phyloP scores from a whole-genome alignment of 1,139 yeast species.

The Saccharomyces hybrid region DNA sequence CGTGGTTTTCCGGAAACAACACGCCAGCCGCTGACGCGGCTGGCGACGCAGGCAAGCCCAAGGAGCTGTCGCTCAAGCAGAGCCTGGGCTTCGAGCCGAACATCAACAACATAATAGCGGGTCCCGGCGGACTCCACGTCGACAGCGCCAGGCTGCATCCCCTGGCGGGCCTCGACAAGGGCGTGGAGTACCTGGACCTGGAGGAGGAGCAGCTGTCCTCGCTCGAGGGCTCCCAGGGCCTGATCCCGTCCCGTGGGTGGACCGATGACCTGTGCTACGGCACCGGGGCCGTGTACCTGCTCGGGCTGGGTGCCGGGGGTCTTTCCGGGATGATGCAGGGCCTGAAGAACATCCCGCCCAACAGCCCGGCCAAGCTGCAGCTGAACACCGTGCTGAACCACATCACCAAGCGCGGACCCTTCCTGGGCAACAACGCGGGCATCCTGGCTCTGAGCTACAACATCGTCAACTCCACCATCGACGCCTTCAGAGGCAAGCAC shows the following conservation, averaged over 20 bases:
- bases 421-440: slow-evolving; percentile 90
- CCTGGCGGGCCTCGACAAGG: slow-evolving; percentile 83
- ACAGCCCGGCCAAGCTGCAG: slow-evolving; percentile 66
- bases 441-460: slow-evolving; percentile 86
- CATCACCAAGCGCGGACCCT: slow-evolving; percentile 92
- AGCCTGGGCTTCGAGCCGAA: slow-evolving; percentile 1
- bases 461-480: slow-evolving; percentile 71
- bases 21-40: slow-evolving; percentile 24
- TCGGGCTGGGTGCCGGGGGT: slow-evolving; percentile 82
- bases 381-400: slow-evolving; percentile 85
- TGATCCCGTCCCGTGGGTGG: slow-evolving; percentile 94
- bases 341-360: slow-evolving; percentile 60
- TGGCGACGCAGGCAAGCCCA: slow-evolving; percentile 19
- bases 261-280: slow-evolving; percentile 96
- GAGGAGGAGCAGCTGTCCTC: slow-evolving; percentile 73
- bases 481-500: slow-evolving; percentile 76
- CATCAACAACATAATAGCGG: not conserved
- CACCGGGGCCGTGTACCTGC: slow-evolving; percentile 85
- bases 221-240: slow-evolving; percentile 80
- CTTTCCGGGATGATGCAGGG: slow-evolving; percentile 84
- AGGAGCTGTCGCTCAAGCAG: slow-evolving; percentile 23
- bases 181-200: slow-evolving; percentile 80
- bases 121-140: not conserved
- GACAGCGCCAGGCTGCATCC: slow-evolving; percentile 64
- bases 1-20: slow-evolving; percentile 60